These are phyloP conservation scores for Syncephalastrum sp. DNA, from an alignment of 371 early-diverging fungal species.

Conservation along the genomic window DNA sequence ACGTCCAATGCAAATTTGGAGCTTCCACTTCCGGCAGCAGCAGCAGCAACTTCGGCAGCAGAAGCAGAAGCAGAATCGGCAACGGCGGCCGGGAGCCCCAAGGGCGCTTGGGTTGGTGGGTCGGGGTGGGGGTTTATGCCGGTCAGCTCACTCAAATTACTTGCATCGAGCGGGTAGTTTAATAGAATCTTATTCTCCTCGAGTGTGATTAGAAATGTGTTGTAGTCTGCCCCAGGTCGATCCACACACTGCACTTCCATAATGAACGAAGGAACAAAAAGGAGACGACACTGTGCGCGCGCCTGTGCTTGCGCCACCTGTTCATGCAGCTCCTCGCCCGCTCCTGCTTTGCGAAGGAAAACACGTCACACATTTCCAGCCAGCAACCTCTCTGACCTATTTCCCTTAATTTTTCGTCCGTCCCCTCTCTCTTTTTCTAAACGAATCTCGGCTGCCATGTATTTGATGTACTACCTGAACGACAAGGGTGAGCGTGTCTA, in stretches of 20 bases:
- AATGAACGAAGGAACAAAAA: too few relatives aligned
- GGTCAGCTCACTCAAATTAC: conserved; percentile 6
- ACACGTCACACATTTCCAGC: too few relatives aligned
- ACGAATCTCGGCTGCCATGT: conserved; percentile 61
- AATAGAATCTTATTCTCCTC: conserved; percentile 35
- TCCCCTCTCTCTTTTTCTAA: background rate
- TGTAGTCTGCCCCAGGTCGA: conserved; percentile 19
- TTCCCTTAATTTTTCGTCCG: background rate
- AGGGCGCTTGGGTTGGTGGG: background rate
- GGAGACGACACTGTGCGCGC: too few relatives aligned
- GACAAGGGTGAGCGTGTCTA: conserved; percentile 90
- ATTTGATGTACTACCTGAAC: conserved; percentile 91
- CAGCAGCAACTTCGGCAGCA: conserved; percentile 8
- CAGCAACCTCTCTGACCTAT: too few relatives aligned
- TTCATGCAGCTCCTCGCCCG: too few relatives aligned
- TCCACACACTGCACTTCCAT: conserved; percentile 32
- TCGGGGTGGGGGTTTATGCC: conserved; percentile 2
- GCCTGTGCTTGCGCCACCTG: too few relatives aligned
- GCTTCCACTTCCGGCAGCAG: conserved; percentile 13
- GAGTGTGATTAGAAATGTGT: conserved; percentile 38
- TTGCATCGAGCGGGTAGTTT: conserved; percentile 44
- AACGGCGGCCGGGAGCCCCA: background rate
- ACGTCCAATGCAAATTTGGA: conserved; percentile 20
- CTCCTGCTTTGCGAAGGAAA: too few relatives aligned
- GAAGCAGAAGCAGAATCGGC: conserved; percentile 2